phyloP scores from a whole-genome alignment of 306 rosid species.

The Cicer yamashitae region DNA sequence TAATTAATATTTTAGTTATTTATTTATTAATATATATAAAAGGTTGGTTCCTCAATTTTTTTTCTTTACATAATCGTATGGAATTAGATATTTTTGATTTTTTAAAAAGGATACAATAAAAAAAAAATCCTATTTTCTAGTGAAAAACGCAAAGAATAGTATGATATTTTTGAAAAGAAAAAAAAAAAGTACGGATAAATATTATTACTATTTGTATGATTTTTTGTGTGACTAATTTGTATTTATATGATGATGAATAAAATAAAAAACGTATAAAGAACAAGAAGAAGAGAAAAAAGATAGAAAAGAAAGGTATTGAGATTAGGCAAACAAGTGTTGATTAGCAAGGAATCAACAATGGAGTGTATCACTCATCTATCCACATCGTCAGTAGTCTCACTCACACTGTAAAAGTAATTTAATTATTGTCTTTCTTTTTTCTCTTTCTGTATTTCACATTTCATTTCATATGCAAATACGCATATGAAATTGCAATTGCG shows the following conservation, averaged over 20 bases:
- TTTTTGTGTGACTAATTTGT: too few species aligned
- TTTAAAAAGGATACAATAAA: too few species aligned
- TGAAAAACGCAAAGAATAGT: too few species aligned
- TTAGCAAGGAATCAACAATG: slow-evolving; percentile 42
- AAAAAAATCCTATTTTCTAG: too few species aligned
- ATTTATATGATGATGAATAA: not conserved
- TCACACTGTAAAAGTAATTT: slow-evolving; percentile 39
- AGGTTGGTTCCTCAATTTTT: too few species aligned
- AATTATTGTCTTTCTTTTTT: not conserved
- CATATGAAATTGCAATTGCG: slow-evolving; percentile 22
- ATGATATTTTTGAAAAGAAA: too few species aligned
- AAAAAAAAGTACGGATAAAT: too few species aligned
- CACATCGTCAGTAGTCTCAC: slow-evolving; percentile 35
- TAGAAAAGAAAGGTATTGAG: not conserved
- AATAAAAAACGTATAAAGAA: not conserved
- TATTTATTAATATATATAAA: too few species aligned
- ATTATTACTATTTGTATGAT: too few species aligned
- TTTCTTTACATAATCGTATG: too few species aligned
- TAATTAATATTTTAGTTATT: too few species aligned
- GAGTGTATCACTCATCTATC: slow-evolving; percentile 49
- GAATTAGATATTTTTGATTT: too few species aligned
- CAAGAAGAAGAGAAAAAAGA: not conserved
- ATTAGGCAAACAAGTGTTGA: slow-evolving; percentile 9
- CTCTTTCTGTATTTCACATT: not conserved
- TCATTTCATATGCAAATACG: not conserved